A percentile compares a stretch with the other conserved stretches of the same genome.
Conservation (phyloP, 345 rosid species). For the Psidium friedrichsthalianum region DNA sequence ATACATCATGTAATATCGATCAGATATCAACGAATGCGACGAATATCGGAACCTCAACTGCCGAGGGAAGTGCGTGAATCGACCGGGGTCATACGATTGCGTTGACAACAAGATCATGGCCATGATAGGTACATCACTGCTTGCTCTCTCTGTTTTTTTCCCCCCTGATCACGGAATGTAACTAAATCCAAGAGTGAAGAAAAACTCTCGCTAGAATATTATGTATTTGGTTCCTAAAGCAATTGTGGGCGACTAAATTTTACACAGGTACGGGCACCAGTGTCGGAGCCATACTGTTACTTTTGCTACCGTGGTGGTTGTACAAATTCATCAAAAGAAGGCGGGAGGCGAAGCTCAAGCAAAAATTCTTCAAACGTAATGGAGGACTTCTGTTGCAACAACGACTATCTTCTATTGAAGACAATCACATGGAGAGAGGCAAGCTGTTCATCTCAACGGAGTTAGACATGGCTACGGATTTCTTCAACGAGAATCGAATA, state of each 20-base stretch:
- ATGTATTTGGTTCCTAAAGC: not conserved
- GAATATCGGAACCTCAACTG: rapidly evolving
- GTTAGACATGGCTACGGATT: not conserved
- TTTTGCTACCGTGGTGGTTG: not conserved
- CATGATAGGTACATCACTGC: not conserved
- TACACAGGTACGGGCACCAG: not conserved
- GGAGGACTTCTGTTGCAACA: not conserved
- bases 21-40: not conserved
- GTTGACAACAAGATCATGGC: rapidly evolving
- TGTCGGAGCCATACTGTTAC: not conserved
- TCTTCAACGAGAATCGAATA: not conserved
- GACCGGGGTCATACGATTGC: not conserved
- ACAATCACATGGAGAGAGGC: not conserved
- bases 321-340: not conserved
- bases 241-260: rapidly evolving
- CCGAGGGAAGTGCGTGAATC: not conserved
- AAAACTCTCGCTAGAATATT: not conserved
- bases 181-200: not conserved
- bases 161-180: not conserved
- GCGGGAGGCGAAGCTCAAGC: not conserved
- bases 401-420: not conserved
- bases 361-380: not conserved
- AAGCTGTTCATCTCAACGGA: not conserved
- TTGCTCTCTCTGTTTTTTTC: not conserved
- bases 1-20: not conserved